Percentiles rank a stretch among this genome's conserved stretches.
These are phyloP conservation scores for Rhodotorula sp. DNA, from an alignment of 1,284 basidiomycete species.

Conservation along the genomic window DNA sequence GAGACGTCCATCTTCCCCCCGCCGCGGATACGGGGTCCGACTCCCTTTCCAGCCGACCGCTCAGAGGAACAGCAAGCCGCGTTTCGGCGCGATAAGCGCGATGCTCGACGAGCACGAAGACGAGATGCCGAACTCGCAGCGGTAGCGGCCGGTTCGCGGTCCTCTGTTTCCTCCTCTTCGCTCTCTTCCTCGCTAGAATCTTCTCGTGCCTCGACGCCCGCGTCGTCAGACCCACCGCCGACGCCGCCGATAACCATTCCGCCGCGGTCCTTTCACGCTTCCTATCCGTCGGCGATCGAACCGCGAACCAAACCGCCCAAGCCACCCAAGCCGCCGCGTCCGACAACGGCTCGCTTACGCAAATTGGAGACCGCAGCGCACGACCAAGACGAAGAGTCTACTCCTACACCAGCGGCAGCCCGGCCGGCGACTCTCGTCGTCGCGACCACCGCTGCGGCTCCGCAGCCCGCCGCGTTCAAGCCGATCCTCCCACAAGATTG, in stretches of 20 bases:
- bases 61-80: conserved; percentile 23
- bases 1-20: conserved; percentile 3
- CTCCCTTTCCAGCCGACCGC: conserved; percentile 20
- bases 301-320: conserved; percentile 9
- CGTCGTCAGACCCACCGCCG: not conserved
- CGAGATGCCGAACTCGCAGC: not conserved
- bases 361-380: not conserved
- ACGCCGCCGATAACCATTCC: conserved; percentile 4
- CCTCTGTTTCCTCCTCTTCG: not conserved
- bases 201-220: not conserved
- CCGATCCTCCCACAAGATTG: conserved; percentile 3
- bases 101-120: conserved; percentile 8
- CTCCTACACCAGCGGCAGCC: not conserved
- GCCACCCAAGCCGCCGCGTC: conserved; percentile 16
- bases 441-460: not conserved
- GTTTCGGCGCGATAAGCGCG: conserved; percentile 33
- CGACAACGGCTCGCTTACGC: not conserved
- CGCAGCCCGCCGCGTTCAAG: conserved; percentile 4
- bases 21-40: conserved; percentile 6
- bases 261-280: not conserved
- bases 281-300: not conserved
- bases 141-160: not conserved
- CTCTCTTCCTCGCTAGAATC: not conserved
- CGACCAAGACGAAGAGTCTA: not conserved
- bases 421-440: too few species aligned